Evolutionary conservation across 768 basidiomycete species (phyloP).

Genomic region (Exsudoporus frostii): DNA sequence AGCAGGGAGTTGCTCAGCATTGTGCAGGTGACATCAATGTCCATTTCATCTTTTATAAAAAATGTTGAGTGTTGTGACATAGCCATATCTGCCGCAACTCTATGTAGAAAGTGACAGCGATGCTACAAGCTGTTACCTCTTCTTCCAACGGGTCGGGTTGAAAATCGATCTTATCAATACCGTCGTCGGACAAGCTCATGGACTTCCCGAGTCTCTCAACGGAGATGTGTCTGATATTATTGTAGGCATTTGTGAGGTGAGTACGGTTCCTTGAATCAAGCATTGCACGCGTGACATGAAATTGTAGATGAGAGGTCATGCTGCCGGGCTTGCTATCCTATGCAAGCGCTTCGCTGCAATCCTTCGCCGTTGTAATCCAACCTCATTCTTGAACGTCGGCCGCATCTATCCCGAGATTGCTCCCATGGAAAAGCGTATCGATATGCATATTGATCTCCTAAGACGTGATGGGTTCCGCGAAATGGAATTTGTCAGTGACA

Average conservation of each 20-base stretch:
- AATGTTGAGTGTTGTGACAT: slow-evolving; percentile 1
- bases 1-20: slow-evolving; percentile 77
- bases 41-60: neutral
- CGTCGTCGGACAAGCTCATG: slow-evolving; percentile 79
- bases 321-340: slow-evolving; percentile 74
- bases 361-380: slow-evolving; percentile 75
- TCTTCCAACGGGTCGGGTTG: slow-evolving; percentile 85
- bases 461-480: slow-evolving; percentile 89
- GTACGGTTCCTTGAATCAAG: slow-evolving; percentile 13
- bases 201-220: slow-evolving; percentile 81
- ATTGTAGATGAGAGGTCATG: slow-evolving; percentile 74
- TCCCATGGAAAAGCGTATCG: slow-evolving; percentile 87
- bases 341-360: slow-evolving; percentile 90
- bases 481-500: slow-evolving; percentile 88
- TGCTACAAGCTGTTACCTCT: slow-evolving; percentile 84
- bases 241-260: slow-evolving; percentile 92
- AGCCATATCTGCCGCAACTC: slow-evolving; percentile 89
- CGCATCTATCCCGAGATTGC: slow-evolving; percentile 80
- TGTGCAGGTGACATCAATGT: slow-evolving; percentile 55
- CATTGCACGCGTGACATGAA: neutral
- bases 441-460: slow-evolving; percentile 85
- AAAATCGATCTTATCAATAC: slow-evolving; percentile 87
- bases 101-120: slow-evolving; percentile 89
- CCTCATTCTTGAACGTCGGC: slow-evolving; percentile 83
- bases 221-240: slow-evolving; percentile 78